Percentiles rank a stretch among this genome's conserved stretches.
Evolutionary conservation across 768 basidiomycete species (phyloP).

Genomic region (Leccinum subgranulosum): DNA sequence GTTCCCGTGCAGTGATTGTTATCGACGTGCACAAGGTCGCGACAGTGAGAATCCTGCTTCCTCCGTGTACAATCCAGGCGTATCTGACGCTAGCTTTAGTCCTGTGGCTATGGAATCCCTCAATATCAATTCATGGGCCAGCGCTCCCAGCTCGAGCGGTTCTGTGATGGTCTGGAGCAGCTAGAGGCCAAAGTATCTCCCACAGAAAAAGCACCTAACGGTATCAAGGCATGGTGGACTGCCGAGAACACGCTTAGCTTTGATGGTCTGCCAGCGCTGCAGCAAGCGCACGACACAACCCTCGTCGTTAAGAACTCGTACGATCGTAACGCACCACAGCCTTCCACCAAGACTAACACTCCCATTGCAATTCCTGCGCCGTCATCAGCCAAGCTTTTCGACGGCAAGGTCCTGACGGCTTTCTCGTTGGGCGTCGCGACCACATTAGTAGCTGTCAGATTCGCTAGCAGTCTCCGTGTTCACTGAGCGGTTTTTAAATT

Average conservation of each 20-base stretch:
- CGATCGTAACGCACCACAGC: slow-evolving; percentile 13
- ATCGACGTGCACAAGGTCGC: slow-evolving; percentile 61
- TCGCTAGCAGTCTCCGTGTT: slow-evolving; percentile 6
- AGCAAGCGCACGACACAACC: slow-evolving; percentile 24
- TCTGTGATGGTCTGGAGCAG: slow-evolving; percentile 42
- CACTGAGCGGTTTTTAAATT: background rate
- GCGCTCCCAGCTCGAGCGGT: slow-evolving; percentile 50
- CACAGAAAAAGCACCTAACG: slow-evolving; percentile 32
- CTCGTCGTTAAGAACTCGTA: slow-evolving; percentile 21
- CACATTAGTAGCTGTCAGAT: slow-evolving; percentile 10
- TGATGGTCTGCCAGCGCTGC: slow-evolving; percentile 55
- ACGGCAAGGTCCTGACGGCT: slow-evolving; percentile 19
- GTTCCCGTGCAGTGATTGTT: slow-evolving; percentile 59
- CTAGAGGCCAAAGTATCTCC: slow-evolving; percentile 32
- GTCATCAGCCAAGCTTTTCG: background rate
- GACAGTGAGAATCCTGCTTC: slow-evolving; percentile 30
- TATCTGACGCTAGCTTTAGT: slow-evolving; percentile 35
- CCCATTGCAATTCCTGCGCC: background rate
- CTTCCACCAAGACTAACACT: background rate
- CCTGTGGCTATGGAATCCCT: slow-evolving; percentile 65
- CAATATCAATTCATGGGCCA: slow-evolving; percentile 55
- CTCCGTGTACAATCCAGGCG: background rate
- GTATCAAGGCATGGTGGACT: slow-evolving; percentile 56
- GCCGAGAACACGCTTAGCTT: slow-evolving; percentile 47
- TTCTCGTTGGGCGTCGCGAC: slow-evolving; percentile 30